A percentile compares a stretch with the other conserved stretches of the same genome.
phyloP scores from a whole-genome alignment of 163 green algal genomes.

The Volvox carteri region DNA sequence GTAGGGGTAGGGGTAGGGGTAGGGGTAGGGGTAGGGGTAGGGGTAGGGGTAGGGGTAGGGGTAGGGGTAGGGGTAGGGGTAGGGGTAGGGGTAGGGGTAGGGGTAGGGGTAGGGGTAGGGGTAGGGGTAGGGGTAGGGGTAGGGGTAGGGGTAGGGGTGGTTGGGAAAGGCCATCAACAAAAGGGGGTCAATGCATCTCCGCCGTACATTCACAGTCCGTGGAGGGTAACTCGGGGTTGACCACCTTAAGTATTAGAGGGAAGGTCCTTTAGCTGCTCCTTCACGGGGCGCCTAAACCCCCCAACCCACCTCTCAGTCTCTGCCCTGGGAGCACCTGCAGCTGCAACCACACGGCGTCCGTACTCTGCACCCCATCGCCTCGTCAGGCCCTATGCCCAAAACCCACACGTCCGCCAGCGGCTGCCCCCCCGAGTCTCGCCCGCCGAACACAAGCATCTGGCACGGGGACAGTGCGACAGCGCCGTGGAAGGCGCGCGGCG shows the following conservation, averaged over 20 bases:
- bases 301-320: slow-evolving; percentile 28
- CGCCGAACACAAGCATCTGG: slow-evolving; percentile 49
- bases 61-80: no score
- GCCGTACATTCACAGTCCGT: no score
- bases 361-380: background rate
- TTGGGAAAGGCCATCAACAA: no score
- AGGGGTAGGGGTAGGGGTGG: background rate
- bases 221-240: no score
- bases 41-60: no score
- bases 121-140: background rate
- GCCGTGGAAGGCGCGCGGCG: background rate
- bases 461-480: slow-evolving; percentile 14
- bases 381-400: slow-evolving; percentile 47
- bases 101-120: background rate
- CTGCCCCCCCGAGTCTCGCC: background rate
- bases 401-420: slow-evolving; percentile 57
- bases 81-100: background rate
- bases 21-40: no score
- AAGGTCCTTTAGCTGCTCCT: no score
- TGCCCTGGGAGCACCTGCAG: slow-evolving; percentile 51
- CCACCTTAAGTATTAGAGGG: no score
- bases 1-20: no score
- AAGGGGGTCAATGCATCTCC: no score
- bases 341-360: slow-evolving; percentile 46
- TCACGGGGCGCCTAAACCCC: no score